Base-by-base conservation (phyloP, 805 yeast species). In the Zygosaccharomyces gambellarensis region DNA sequence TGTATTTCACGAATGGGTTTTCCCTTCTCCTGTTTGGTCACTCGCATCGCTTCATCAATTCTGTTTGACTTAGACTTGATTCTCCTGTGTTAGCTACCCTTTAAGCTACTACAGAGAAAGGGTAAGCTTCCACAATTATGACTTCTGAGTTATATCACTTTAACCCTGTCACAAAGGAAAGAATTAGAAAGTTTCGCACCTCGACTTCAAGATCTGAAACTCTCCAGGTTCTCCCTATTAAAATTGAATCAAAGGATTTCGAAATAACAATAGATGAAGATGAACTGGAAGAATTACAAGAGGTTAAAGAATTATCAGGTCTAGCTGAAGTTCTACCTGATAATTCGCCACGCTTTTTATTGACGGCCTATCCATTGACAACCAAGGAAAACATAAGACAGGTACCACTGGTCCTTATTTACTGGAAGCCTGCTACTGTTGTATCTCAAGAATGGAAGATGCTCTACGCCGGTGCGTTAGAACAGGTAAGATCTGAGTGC, bases 401-500 rank as follows among this genome's bases (percentile, higher is more conserved):
- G 42, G 75, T 80, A 8, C 97, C 96, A 3, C 75, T 85, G 53
- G 87, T 90, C 1, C 67, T 90, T 63, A 58, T 90, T n/a, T 90
- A 89, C 66, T 90, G 90, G 83, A 78, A 87, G 52, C 97, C 97
- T 3, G 84, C 83, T 23, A 88, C 95, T 0, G 76, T 88, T n/a
- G 71, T 67, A 4, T 84, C 87, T 14, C 92, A 85, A 63, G 87
- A 85, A 48, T 74, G 78, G 61, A 82, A 85, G 65, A 90, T 90
- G 97, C 69, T 87, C 43, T 90, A 89, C 59, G 97, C 97, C 0
- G 95, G 94, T 4, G 95, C 96, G 2, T 79, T 87, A 21, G 97
- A 90, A 64, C 69, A 84, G 55, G 76, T 90, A 49, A 77, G 92
- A 65, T 82, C 79, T 44, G 83, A 84, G 56, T 84, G 90, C n/a